Evolutionary conservation across 495 filamentous ascomycete species (phyloP), one percentile per base, ranked within the genome.

Genomic region (Podospora appendiculata): DNA sequence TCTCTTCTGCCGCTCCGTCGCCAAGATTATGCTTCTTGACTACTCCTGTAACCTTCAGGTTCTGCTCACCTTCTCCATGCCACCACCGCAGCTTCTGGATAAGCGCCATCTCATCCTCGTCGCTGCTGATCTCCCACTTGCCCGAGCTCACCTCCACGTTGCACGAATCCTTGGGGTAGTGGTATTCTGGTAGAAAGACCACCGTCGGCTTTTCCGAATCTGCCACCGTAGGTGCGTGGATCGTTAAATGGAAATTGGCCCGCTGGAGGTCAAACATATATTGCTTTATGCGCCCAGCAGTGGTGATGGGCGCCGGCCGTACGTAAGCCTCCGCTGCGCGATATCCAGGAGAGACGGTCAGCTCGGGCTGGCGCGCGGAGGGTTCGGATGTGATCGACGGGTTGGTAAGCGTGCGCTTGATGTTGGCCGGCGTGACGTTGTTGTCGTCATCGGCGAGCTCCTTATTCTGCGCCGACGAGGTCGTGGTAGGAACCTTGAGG

Each of bases 281-380:
- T 25, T 75, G 70, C 9, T 72, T 58, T 34, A 96, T 70, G 11
- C 72, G 74, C 0, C 93, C 92, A 42, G 81, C 83, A 0, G 84
- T 87, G 41, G 72, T 73, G 47, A 95, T 83, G 0, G 94, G 90
- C 35, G 86, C 84, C 6, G 93, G 92, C 4, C 93, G 85, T 36
- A 97, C 79, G 54, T 85, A 97, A 6, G 93, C 93, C 63, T 97
- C 90, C 10, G 89, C 90, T 3, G 93, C 93, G 42, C 93, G 85
- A 59, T 84, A 92, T 1, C 92, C 90, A 5, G 84, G 82, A 11
- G 76, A 66, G 52, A 74, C 72, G 9, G 73, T 77, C 41, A 81
- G 67, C 51, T 82, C 76, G 8, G 75, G 70, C 48, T 77, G 68
- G 18, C 66, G 63, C 43, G 70, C 78, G 34, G 81, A 74, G 7